These are phyloP conservation scores for Gliomastix tumulicola DNA, from an alignment of 2,329 filamentous ascomycete genomes.

Conservation along the genomic window DNA sequence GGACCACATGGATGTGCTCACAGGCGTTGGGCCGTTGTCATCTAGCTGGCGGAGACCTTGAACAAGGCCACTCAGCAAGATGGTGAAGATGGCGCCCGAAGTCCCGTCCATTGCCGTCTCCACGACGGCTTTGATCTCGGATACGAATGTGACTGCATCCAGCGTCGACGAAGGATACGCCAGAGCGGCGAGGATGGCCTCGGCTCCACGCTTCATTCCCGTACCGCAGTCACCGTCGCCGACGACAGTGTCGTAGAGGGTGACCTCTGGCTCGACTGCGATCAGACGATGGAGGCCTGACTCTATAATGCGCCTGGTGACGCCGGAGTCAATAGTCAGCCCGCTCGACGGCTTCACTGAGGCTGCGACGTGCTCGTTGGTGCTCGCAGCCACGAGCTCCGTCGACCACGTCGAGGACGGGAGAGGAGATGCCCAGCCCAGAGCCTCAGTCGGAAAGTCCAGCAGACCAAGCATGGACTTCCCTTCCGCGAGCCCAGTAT, in stretches of 20 bases:
- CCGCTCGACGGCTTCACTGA: neutral
- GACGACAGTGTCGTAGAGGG: neutral
- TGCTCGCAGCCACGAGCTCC: neutral
- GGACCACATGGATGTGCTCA: neutral
- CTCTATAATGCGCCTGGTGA: neutral
- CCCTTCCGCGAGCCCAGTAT: neutral
- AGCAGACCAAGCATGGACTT: conserved; percentile 49
- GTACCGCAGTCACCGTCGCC: conserved; percentile 2
- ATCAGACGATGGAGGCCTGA: neutral
- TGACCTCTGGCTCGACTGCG: neutral
- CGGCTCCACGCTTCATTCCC: neutral
- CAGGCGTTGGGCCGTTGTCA: neutral
- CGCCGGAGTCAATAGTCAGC: conserved; percentile 2
- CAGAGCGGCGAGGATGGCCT: conserved; percentile 21
- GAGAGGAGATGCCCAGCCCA: neutral
- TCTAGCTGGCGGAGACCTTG: neutral
- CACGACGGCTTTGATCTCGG: neutral
- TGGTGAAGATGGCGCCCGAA: neutral
- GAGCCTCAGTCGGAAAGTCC: neutral
- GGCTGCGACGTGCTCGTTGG: conserved; percentile 1
- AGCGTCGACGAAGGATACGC: neutral
- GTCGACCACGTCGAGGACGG: conserved; percentile 7
- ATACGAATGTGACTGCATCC: no score
- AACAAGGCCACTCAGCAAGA: neutral
- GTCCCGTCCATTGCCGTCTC: neutral